phyloP scores from a whole-genome alignment of 116 monocot species.

The Zostera marina region DNA sequence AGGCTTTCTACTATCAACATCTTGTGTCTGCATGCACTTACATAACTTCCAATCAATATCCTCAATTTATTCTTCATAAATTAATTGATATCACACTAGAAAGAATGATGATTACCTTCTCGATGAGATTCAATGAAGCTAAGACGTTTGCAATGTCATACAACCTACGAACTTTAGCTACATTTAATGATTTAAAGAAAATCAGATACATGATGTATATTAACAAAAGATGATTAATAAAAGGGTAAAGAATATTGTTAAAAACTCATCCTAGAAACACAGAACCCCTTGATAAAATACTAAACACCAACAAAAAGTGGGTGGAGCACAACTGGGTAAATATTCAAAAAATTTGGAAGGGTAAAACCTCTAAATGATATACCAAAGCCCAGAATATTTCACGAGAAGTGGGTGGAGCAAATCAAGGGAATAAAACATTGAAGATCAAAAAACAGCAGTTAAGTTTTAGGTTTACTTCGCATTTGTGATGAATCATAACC shows the following conservation, averaged over 20 bases:
- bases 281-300: no score
- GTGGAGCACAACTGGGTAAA: no score
- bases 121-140: conserved; percentile 72
- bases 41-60: no score
- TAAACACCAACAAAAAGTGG: no score
- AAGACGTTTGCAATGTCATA: conserved; percentile 95
- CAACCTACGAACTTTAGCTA: conserved; percentile 75
- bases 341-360: no score
- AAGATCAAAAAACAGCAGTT: neutral
- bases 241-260: no score
- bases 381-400: no score
- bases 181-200: conserved; percentile 16
- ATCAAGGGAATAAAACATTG: neutral
- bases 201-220: neutral
- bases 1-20: conserved; percentile 69
- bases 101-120: conserved; percentile 39
- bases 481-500: conserved; percentile 32
- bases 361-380: no score
- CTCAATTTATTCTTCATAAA: neutral
- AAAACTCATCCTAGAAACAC: no score
- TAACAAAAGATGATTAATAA: neutral
- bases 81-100: neutral
- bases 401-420: no score
- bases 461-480: conserved; percentile 37
- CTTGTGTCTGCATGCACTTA: conserved; percentile 40